Evolutionary conservation across 2,329 filamentous ascomycete species (phyloP), one percentile per base, ranked within the genome.

Genomic region (Colletotrichum endophyticum): DNA sequence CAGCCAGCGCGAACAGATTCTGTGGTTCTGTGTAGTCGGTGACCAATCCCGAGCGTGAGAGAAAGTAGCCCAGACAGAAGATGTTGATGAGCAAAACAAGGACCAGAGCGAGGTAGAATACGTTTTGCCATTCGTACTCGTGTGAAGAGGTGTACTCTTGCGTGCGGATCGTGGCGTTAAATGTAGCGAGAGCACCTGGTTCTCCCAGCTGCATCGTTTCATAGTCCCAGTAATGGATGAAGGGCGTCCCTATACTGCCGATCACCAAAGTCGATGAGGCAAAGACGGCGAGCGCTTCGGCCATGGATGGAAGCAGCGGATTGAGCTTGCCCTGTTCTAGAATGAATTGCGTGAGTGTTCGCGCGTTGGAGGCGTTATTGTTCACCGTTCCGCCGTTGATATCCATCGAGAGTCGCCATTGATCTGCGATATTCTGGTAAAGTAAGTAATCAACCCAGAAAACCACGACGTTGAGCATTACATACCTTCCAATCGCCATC

Each of bases 1-100:
- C 87, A 3, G 94, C 93, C 0, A 96, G 84, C 0, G 92, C 88
- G 80, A 96, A 96, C 3, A 96, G 85, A 81, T 96, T 96, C 70
- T 93, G 91, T 1, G 94, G 94, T 80, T 96, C 94, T 0, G 92
- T 94, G 81, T 94, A 96, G 84, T 96, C 95, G 1, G 94, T 96
- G 9, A 96, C 91, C 27, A 95, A 89, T 1, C 91, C 91, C 0
- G 86, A 86, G 8, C 86, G 81, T 78, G 89, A 87, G 63, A 90
- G 81, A 67, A 93, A 82, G 84, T 95, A 95, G 3, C 86, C 80
- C 1, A 95, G 85, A 73, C 93, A 94, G 53, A 93, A 85, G 30
- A 93, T 75, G 81, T 95, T 96, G 79, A 94, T 91, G 28, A 91
- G 78, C 80, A 95, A 94, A 2, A 94, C 92, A 16, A 92, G 84